A percentile compares a stretch with the other conserved stretches of the same genome.
Evolutionary conservation across 176 grass and related monocot genomes (phyloP).

Genomic region (Aegilops speltoides): DNA sequence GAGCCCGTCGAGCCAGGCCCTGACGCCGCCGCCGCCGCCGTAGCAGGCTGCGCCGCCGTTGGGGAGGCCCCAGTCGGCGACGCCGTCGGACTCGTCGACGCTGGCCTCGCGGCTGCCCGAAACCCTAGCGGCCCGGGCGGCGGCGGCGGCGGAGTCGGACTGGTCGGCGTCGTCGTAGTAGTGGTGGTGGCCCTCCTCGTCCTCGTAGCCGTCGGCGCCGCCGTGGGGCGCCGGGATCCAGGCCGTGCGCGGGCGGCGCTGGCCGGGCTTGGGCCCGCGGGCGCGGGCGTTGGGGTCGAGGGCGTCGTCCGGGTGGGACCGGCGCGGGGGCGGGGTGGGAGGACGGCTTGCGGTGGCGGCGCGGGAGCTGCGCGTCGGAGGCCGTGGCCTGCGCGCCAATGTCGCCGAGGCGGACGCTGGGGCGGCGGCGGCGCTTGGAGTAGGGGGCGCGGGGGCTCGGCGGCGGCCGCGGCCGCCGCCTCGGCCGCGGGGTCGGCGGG

Average conservation of each 20-base stretch:
- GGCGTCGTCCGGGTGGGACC: slow-evolving; percentile 41
- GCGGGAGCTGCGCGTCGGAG: slow-evolving; percentile 40
- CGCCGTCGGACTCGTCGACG: slow-evolving; percentile 55
- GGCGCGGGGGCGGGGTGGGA: slow-evolving; percentile 41
- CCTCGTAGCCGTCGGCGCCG: slow-evolving; percentile 28
- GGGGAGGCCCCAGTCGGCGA: slow-evolving; percentile 59
- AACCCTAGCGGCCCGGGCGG: slow-evolving; percentile 66
- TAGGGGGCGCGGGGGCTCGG: slow-evolving; percentile 17
- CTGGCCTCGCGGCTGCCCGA: slow-evolving; percentile 59
- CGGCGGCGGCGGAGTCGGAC: slow-evolving; percentile 46
- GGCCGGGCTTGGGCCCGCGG: slow-evolving; percentile 34
- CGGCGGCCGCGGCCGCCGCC: not conserved
- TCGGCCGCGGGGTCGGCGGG: not conserved
- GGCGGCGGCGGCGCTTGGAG: slow-evolving; percentile 89
- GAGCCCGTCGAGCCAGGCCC: slow-evolving; percentile 62
- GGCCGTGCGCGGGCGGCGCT: slow-evolving; percentile 36
- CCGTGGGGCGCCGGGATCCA: slow-evolving; percentile 12
- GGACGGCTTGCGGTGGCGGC: slow-evolving; percentile 44
- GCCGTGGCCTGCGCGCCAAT: slow-evolving; percentile 56
- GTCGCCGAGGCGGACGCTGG: slow-evolving; percentile 89
- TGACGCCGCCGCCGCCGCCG: slow-evolving; percentile 42
- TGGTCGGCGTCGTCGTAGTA: slow-evolving; percentile 54
- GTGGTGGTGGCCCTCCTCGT: slow-evolving; percentile 45
- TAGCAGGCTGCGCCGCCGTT: slow-evolving; percentile 41
- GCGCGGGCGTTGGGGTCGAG: slow-evolving; percentile 28